These are phyloP conservation scores for Linderina pennispora DNA, from an alignment of 192 early-diverging fungal species.

Conservation along the genomic window DNA sequence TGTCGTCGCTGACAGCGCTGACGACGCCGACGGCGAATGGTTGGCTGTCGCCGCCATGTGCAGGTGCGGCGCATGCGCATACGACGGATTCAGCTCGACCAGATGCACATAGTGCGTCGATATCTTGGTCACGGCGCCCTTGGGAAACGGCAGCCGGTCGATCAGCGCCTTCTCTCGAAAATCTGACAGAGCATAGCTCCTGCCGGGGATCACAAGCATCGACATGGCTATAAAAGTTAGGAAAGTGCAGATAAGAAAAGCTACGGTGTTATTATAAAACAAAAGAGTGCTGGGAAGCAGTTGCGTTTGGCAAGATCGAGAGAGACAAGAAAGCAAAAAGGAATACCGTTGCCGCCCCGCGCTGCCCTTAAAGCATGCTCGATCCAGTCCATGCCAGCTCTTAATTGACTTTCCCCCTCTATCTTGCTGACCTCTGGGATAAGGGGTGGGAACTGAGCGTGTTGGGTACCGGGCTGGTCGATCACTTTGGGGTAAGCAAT, in stretches of 20 bases:
- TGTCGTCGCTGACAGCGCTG: constrained; percentile 4
- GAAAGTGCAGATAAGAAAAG: background rate
- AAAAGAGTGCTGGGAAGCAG: background rate
- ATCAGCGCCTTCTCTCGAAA: constrained; percentile 63
- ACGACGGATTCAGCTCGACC: constrained; percentile 49
- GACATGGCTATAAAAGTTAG: constrained; percentile 12
- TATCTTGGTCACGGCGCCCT: constrained; percentile 50
- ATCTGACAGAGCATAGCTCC: constrained; percentile 64
- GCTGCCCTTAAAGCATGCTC: too few species aligned
- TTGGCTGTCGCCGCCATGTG: constrained; percentile 30
- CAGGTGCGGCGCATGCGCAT: constrained; percentile 40
- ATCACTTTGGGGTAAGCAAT: too few species aligned
- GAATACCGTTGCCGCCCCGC: background rate
- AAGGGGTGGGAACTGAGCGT: too few species aligned
- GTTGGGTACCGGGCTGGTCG: too few species aligned
- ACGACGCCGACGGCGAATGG: constrained; percentile 21
- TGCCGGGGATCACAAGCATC: constrained; percentile 86
- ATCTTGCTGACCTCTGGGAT: too few species aligned
- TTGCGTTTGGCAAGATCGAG: too few species aligned
- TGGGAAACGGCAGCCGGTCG: constrained; percentile 51
- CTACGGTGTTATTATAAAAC: background rate
- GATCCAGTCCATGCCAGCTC: too few species aligned
- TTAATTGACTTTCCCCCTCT: too few species aligned
- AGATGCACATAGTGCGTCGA: constrained; percentile 72
- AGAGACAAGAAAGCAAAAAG: background rate